Evolutionary conservation across 495 filamentous ascomycete genomes (phyloP).

Genomic region (Talaromyces adpressus): DNA sequence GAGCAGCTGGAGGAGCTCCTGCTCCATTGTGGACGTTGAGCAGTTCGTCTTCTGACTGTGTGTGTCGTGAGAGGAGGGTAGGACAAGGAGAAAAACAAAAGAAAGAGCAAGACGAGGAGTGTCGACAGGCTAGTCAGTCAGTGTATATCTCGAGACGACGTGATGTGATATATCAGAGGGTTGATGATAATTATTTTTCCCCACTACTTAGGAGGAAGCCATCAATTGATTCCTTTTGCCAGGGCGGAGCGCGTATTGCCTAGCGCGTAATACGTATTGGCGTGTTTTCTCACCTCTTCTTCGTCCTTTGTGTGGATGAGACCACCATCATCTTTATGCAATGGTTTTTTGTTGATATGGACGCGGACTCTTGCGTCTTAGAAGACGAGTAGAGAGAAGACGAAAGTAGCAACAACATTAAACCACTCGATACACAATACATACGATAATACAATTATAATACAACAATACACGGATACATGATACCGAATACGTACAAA

Average conservation of each 20-base stretch:
- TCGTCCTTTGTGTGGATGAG: background rate
- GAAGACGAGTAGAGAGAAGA: background rate
- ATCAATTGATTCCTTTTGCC: background rate
- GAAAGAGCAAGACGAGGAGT: background rate
- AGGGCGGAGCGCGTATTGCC: background rate
- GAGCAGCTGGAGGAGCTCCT: constrained; percentile 73
- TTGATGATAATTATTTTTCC: constrained; percentile 2
- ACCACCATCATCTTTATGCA: background rate
- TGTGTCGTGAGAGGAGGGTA: background rate
- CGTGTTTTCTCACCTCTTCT: background rate
- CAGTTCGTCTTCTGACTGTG: background rate
- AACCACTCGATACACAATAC: background rate
- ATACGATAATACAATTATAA: background rate
- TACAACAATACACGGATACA: no score
- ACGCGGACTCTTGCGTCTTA: background rate
- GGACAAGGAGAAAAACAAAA: background rate
- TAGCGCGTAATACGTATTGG: background rate
- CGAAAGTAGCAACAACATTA: background rate
- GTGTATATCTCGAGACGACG: background rate
- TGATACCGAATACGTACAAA: background rate
- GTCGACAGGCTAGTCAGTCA: background rate
- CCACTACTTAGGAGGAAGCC: background rate
- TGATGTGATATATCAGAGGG: background rate
- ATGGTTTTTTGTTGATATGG: background rate
- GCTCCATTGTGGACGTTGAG: constrained; percentile 56